Evolutionary conservation across 2,329 filamentous ascomycete genomes (phyloP).

Genomic region (Talaromyces sp.): DNA sequence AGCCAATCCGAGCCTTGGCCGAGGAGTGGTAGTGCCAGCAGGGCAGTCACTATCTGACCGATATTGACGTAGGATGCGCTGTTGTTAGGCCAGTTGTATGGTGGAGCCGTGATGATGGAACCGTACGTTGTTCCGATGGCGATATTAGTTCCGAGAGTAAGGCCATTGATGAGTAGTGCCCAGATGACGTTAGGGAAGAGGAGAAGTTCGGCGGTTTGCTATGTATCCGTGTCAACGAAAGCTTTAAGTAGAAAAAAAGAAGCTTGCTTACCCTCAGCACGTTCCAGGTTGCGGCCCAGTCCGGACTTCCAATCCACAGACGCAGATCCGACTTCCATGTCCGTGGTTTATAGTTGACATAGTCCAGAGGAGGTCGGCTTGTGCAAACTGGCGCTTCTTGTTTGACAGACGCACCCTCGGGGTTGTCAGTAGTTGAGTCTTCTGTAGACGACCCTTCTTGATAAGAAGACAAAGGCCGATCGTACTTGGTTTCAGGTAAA

Average conservation of each 20-base stretch:
- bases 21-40: conserved; percentile 42
- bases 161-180: conserved; percentile 42
- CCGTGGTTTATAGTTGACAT: conserved; percentile 36
- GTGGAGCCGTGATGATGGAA: conserved; percentile 34
- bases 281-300: conserved; percentile 36
- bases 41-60: conserved; percentile 42
- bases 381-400: conserved; percentile 4
- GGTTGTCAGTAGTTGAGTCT: conserved; percentile 21
- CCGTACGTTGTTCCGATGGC: conserved; percentile 47
- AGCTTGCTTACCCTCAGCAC: conserved; percentile 25
- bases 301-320: conserved; percentile 40
- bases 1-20: conserved; percentile 42
- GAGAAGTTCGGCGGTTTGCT: conserved; percentile 35
- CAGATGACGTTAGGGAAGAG: conserved; percentile 47
- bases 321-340: conserved; percentile 39
- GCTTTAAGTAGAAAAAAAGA: not conserved
- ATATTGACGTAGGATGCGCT: conserved; percentile 40
- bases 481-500: conserved; percentile 47
- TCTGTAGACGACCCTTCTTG: conserved; percentile 31
- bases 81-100: conserved; percentile 41
- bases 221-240: conserved; percentile 16
- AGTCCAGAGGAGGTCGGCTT: conserved; percentile 33
- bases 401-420: conserved; percentile 22
- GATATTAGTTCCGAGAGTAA: conserved; percentile 44
- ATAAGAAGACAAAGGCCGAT: conserved; percentile 39